phyloP scores from a whole-genome alignment of 2,329 filamentous ascomycete genomes.

The Stachybotrys echinatus region DNA sequence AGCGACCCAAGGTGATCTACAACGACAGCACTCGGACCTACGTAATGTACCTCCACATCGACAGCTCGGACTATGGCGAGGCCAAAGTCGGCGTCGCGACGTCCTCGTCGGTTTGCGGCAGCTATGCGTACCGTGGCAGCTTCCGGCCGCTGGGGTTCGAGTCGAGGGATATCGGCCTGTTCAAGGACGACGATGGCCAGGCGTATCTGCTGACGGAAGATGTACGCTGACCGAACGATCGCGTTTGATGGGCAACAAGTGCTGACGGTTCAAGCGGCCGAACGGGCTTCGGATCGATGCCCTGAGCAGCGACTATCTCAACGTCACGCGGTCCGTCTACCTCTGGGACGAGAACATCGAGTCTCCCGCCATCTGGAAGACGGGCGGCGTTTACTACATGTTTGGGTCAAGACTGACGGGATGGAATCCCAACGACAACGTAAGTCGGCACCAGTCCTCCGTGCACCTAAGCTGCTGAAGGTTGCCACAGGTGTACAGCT shows the following conservation, averaged over 20 bases:
- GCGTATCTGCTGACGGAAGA: constrained; percentile 61
- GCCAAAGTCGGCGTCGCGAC: constrained; percentile 62
- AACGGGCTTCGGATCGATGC: constrained; percentile 54
- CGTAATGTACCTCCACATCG: constrained; percentile 67
- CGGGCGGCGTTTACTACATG: constrained; percentile 56
- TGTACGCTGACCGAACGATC: constrained; percentile 28
- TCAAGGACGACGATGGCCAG: constrained; percentile 55
- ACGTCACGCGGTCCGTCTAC: constrained; percentile 41
- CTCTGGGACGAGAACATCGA: constrained; percentile 52
- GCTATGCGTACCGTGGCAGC: constrained; percentile 38
- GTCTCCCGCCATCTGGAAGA: constrained; percentile 58
- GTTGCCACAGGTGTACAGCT: constrained; percentile 40
- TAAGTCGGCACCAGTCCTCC: constrained; percentile 11
- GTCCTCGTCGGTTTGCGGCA: constrained; percentile 52
- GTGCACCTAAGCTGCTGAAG: not conserved
- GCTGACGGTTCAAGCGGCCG: constrained; percentile 34
- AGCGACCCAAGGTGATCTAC: constrained; percentile 64
- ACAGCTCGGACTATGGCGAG: constrained; percentile 54
- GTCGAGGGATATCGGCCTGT: constrained; percentile 55
- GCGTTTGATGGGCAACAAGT: fast-evolving
- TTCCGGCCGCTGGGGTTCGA: constrained; percentile 25
- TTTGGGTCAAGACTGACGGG: constrained; percentile 55
- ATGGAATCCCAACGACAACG: constrained; percentile 60
- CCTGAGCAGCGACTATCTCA: constrained; percentile 52
- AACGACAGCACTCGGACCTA: constrained; percentile 59